phyloP scores from a whole-genome alignment of 208 protist genomes.

The Strigomonas oncopelti region DNA sequence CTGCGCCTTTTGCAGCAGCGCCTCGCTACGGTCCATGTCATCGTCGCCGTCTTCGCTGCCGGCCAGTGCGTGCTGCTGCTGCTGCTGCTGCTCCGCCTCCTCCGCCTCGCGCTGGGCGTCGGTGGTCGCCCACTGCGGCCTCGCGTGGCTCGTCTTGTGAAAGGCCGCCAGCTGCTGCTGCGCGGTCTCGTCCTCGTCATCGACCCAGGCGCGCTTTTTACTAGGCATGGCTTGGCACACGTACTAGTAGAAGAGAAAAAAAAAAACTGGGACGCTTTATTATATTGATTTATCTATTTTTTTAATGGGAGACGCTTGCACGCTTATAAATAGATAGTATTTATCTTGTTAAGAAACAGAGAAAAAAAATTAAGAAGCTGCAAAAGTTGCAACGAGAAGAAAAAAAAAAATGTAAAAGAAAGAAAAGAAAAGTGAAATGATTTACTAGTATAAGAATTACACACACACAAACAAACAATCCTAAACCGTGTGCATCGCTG shows the following conservation, averaged over 20 bases:
- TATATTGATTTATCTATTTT: too few species aligned
- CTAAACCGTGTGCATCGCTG: too few species aligned
- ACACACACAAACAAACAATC: too few species aligned
- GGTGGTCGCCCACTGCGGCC: conserved; percentile 58
- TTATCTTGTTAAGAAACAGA: too few species aligned
- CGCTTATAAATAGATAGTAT: too few species aligned
- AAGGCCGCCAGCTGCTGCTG: conserved; percentile 35
- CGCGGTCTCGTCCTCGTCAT: conserved; percentile 46
- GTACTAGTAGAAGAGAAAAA: background rate
- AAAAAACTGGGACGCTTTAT: too few species aligned
- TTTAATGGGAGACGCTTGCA: too few species aligned
- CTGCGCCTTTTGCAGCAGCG: conserved; percentile 7
- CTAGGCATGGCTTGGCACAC: background rate
- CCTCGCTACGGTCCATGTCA: background rate
- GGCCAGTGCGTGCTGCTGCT: background rate
- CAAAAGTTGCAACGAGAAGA: too few species aligned
- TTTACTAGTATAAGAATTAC: too few species aligned
- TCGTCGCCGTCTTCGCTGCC: conserved; percentile 16
- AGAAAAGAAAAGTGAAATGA: too few species aligned
- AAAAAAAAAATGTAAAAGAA: too few species aligned
- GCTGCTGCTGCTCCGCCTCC: background rate
- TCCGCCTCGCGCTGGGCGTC: conserved; percentile 22
- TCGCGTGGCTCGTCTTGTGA: conserved; percentile 31
- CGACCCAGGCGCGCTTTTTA: conserved; percentile 49
- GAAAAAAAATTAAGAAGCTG: too few species aligned